A percentile compares a stretch with the other conserved stretches of the same genome.
Evolutionary conservation across 495 filamentous ascomycete genomes (phyloP).

Genomic region (Penicillium soppii): DNA sequence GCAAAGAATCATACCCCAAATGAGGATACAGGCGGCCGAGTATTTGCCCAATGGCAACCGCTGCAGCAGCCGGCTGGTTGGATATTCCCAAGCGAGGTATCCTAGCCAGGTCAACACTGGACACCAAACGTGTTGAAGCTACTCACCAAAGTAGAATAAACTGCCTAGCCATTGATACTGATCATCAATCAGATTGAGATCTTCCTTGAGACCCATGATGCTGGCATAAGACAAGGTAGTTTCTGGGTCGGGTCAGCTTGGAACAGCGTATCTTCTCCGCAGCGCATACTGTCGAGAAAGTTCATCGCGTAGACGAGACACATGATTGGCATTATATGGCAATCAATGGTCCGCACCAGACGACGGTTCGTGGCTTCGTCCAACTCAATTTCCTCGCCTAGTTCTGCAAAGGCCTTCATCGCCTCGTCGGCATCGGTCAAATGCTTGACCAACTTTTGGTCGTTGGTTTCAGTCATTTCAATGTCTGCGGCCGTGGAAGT

Average conservation of each 20-base stretch:
- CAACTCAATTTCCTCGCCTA: conserved; percentile 43
- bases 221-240: conserved; percentile 61
- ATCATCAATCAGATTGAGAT: conserved; percentile 40
- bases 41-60: conserved; percentile 60
- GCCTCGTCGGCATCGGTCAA: conserved; percentile 56
- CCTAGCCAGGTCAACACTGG: conserved; percentile 23
- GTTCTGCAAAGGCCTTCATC: conserved; percentile 49
- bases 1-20: conserved; percentile 57
- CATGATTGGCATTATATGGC: conserved; percentile 56
- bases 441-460: conserved; percentile 42
- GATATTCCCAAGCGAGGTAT: conserved; percentile 65
- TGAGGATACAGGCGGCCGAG: conserved; percentile 53
- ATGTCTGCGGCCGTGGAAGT: conserved; percentile 12
- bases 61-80: conserved; percentile 60
- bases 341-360: conserved; percentile 55
- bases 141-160: conserved; percentile 61
- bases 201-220: conserved; percentile 59
- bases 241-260: neutral
- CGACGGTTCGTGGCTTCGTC: conserved; percentile 52
- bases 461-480: conserved; percentile 17
- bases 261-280: neutral
- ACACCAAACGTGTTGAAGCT: neutral
- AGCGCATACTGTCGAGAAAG: conserved; percentile 51
- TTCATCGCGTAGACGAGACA: conserved; percentile 61
- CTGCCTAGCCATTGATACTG: conserved; percentile 56